Base-by-base conservation (phyloP, 2,329 filamentous ascomycete genomes). In the Talaromyces verruculosus region DNA sequence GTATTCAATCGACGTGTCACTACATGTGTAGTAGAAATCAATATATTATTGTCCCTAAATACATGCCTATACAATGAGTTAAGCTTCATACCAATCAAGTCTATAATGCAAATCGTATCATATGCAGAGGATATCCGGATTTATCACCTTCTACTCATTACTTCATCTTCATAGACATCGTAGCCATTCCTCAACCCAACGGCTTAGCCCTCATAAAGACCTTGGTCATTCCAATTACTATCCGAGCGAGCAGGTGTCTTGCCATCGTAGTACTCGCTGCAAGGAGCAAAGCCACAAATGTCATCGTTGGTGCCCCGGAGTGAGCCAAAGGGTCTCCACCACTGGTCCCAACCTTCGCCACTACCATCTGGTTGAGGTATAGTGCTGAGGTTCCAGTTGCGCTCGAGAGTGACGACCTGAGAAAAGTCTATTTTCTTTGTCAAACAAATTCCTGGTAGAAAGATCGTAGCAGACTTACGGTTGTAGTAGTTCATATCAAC, bases 401-500 rank as follows among this genome's bases (percentile, higher is more conserved):
- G 45, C 19, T 53, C 61, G 6, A 63, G 45, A 1, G 61, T 63
- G 1, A 63, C 61, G 10, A 63, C 45, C 30, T 63, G 45, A 8
- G 45, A 51, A 45, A 62, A 62, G 45, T 62, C 60, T 62, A 62
- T 13, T 43, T 43, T 35, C 33, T 35, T 35, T 13, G 33, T 35
- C 33, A 35, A 10, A 13, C 10, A 11, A 13, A 10, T 35, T 35
- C 33, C 11, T 35, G 33, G 33, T 35, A 13, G 33, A 35, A 35
- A 11, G 10, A 13, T 11, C 13, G 33, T 35, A 11, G n/a, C 41
- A 47, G 17, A 65, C 67, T 61, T 19, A 67, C 65, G 67, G 47
- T 68, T 67, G 58, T 66, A 67, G 67, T 53, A 68, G 33, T 64
- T 51, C 33, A 63, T 19, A n/a, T 68, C 67, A 47, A 65, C 59